Evolutionary conservation across 2,329 filamentous ascomycete genomes (phyloP).

Genomic region (Cytospora leucostoma): DNA sequence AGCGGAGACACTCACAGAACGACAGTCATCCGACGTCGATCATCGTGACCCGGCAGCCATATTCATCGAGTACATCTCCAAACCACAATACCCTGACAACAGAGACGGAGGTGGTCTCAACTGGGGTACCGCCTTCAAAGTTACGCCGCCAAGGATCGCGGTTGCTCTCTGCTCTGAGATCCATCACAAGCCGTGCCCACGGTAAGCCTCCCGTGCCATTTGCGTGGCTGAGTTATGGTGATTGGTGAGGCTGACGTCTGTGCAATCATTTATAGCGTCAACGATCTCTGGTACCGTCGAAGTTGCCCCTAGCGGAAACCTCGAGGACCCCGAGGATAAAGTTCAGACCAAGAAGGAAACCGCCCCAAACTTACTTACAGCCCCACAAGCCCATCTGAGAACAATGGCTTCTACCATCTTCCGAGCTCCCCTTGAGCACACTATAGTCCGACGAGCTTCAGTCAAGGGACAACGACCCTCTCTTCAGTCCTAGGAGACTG

Average conservation of each 20-base stretch:
- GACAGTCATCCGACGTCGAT: conserved; percentile 14
- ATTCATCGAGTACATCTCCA: conserved; percentile 8
- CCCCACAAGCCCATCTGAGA: conserved; percentile 27
- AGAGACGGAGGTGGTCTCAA: conserved; percentile 20
- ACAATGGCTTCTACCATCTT: conserved; percentile 45
- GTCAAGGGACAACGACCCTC: conserved; percentile 41
- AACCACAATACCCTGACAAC: background rate
- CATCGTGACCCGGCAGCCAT: conserved; percentile 12
- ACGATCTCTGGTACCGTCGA: conserved; percentile 25
- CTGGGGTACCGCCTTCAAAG: conserved; percentile 38
- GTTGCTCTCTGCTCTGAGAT: conserved; percentile 44
- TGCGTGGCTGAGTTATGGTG: background rate
- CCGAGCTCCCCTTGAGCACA: conserved; percentile 43
- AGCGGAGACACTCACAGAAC: conserved; percentile 23
- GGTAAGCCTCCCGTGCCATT: conserved; percentile 7
- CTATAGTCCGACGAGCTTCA: conserved; percentile 45
- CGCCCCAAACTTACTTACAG: background rate
- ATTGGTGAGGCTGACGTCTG: background rate
- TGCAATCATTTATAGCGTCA: background rate
- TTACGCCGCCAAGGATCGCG: conserved; percentile 44
- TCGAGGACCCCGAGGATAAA: conserved; percentile 14
- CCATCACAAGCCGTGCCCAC: conserved; percentile 29
- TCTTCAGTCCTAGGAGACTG: conserved; percentile 39
- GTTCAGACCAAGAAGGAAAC: conserved; percentile 26
- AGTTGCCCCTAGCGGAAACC: conserved; percentile 8